These are phyloP conservation scores for Stephanodiscus triporus DNA, from an alignment of 108 stramenopile genomes.

Conservation along the genomic window DNA sequence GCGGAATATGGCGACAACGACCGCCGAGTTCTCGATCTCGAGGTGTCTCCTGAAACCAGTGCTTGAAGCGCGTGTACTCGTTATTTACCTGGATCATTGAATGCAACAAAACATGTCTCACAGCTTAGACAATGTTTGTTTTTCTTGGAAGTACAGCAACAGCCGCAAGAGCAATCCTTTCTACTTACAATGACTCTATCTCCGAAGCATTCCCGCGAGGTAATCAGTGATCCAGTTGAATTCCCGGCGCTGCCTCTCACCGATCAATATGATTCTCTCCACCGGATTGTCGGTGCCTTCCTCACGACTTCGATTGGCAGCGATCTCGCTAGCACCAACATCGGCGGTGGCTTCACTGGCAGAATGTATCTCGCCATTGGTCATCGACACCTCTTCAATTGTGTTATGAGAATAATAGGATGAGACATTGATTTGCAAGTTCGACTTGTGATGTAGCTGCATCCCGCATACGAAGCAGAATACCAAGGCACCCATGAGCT, in stretches of 20 bases:
- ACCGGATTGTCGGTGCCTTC: conserved; percentile 1
- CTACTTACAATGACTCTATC: conserved; percentile 23
- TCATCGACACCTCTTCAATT: no score
- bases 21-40: conserved; percentile 13
- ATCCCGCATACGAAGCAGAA: not conserved
- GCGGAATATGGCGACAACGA: conserved; percentile 56
- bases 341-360: not conserved
- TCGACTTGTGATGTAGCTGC: not conserved
- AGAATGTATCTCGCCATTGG: no score
- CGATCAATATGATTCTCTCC: conserved; percentile 37
- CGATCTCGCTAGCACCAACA: not conserved
- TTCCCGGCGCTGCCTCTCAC: conserved; percentile 47
- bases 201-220: conserved; percentile 27
- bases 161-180: not conserved
- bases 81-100: conserved; percentile 7
- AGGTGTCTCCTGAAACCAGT: conserved; percentile 52
- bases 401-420: not conserved
- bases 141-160: no score
- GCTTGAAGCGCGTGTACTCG: conserved; percentile 40
- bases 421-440: not conserved
- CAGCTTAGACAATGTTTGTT: no score
- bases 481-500: not conserved
- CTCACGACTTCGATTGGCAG: not conserved
- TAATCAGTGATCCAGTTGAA: conserved; percentile 57
- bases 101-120: not conserved